Base-by-base conservation (phyloP, 495 filamentous ascomycete genomes). In the Penicillium cosmopolitanum region DNA sequence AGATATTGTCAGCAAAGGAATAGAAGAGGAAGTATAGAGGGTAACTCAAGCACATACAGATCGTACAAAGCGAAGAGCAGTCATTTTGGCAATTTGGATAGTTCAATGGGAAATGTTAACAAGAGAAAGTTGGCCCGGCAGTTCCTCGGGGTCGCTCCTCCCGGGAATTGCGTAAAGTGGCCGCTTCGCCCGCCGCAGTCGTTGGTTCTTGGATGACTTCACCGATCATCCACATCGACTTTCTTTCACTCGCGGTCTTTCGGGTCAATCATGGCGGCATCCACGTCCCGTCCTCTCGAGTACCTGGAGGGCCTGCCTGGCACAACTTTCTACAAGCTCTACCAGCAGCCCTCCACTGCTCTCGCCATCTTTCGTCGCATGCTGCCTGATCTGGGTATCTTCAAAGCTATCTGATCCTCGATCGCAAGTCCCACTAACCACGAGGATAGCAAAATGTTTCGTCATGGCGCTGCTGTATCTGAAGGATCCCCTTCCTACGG, bases 331-430 rank as follows among this genome's bases (percentile, higher is more conserved):
- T 82, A 82, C 63, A 87, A 89, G 74, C 82, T 98, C 9, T 98
- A 98, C 81, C 89, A 92, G 78, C 93, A 97, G 81, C 95, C 95
- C 12, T 96, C 93, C 8, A 96, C 96, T 5, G 89, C 92, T 28
- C 86, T 98, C 43, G 96, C 95, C 52, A 93, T 98, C 64, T 98
- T 97, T 74, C 86, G 96, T 63, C 92, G 95, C 76, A 97, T 98
- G 93, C 83, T 98, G 56, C 90, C 96, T 59, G 90, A 93, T 58
- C 75, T 97, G 53, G 92, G 92, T 94, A 83, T 65, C 80, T 68
- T 44, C 8, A 46, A 52, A 63, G 65, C 62, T 64, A 36, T 65
- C 47, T 18, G 50, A n/a, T 50, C 38, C 55, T 53, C 35, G 18
- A 52, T 33, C 48, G 42, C 34, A 16, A 55, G 15, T n/a, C 16